These are phyloP conservation scores for Suillus subalutaceus DNA, from an alignment of 768 basidiomycete genomes.

Conservation along the genomic window DNA sequence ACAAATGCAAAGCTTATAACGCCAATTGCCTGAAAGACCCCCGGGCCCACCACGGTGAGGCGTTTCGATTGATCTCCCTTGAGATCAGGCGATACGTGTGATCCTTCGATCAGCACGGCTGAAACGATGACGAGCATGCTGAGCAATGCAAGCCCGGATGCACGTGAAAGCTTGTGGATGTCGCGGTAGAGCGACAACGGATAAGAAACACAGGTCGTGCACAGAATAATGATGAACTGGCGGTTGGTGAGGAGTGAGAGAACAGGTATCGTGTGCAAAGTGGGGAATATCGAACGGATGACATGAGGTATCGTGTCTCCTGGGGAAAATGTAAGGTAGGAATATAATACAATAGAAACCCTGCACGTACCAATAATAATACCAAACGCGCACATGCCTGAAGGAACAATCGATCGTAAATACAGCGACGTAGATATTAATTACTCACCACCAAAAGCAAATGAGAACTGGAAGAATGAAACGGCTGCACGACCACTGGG, in stretches of 20 bases:
- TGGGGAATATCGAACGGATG: conserved; percentile 83
- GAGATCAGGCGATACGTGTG: conserved; percentile 68
- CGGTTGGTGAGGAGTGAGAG: conserved; percentile 81
- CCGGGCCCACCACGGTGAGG: conserved; percentile 75
- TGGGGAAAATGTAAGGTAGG: conserved; percentile 22
- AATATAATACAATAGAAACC: background rate
- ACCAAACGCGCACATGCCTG: conserved; percentile 98
- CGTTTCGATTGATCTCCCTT: conserved; percentile 77
- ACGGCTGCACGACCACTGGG: conserved; percentile 89
- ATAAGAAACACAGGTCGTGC: conserved; percentile 88
- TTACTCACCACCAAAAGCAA: conserved; percentile 88
- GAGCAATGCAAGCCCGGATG: conserved; percentile 86
- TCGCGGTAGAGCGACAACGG: conserved; percentile 95
- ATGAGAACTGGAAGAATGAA: conserved; percentile 96
- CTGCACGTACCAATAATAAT: conserved; percentile 75
- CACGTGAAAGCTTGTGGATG: conserved; percentile 95
- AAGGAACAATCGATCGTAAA: conserved; percentile 12
- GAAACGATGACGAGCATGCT: conserved; percentile 94
- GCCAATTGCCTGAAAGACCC: conserved; percentile 93
- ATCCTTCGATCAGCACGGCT: conserved; percentile 83
- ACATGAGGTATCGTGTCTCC: conserved; percentile 98
- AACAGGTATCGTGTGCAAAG: conserved; percentile 63
- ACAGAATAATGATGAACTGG: conserved; percentile 85
- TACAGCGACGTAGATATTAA: background rate
- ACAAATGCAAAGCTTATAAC: conserved; percentile 98